Evolutionary conservation across 1,284 basidiomycete genomes (phyloP).

Genomic region (Ceratobasidium theobromae): DNA sequence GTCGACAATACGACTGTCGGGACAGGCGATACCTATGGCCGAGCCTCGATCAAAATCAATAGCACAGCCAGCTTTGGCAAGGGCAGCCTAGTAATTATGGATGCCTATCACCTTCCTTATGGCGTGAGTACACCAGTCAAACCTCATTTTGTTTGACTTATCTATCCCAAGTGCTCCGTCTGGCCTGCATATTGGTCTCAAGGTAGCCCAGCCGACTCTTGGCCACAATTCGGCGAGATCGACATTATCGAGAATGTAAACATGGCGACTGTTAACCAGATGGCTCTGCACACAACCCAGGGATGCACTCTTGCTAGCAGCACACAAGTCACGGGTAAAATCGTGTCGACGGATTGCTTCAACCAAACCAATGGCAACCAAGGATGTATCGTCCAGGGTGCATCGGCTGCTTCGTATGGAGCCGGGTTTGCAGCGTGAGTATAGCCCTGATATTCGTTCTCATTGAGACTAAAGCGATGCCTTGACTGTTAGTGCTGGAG

Average conservation of each 20-base stretch:
- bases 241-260: constrained; percentile 40
- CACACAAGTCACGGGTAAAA: constrained; percentile 18
- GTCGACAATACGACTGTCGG: constrained; percentile 33
- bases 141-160: neutral
- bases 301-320: constrained; percentile 26
- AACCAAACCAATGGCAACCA: constrained; percentile 35
- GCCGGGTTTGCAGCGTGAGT: constrained; percentile 34
- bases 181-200: constrained; percentile 39
- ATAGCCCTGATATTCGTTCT: neutral
- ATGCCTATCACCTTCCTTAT: constrained; percentile 30
- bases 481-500: constrained; percentile 28
- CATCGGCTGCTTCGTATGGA: constrained; percentile 34
- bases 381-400: constrained; percentile 35
- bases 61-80: constrained; percentile 8
- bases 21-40: constrained; percentile 26
- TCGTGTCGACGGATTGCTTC: constrained; percentile 35
- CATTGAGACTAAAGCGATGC: neutral
- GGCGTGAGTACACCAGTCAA: constrained; percentile 21
- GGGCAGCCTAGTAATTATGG: constrained; percentile 31
- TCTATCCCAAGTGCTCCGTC: constrained; percentile 24
- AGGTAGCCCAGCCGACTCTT: constrained; percentile 32
- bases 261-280: constrained; percentile 35
- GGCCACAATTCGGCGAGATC: constrained; percentile 39
- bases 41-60: constrained; percentile 31
- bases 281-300: constrained; percentile 37